phyloP scores from a whole-genome alignment of 495 filamentous ascomycete species.

The Penicillium angulare region DNA sequence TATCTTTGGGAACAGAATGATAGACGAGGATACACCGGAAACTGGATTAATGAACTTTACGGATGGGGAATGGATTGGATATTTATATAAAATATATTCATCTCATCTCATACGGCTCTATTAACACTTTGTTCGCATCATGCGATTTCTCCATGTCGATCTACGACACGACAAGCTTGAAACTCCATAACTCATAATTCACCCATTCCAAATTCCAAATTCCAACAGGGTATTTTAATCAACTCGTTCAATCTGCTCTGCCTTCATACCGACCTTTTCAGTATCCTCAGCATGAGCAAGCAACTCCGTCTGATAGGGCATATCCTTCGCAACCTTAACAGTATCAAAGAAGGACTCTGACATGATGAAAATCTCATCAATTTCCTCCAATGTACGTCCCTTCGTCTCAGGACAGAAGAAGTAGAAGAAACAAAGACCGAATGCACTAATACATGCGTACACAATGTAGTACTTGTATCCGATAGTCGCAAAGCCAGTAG shows the following conservation, averaged over 20 bases:
- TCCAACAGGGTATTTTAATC: background rate
- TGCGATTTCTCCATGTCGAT: too few relatives aligned
- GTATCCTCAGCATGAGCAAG: slow-evolving; percentile 13
- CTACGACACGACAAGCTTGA: too few relatives aligned
- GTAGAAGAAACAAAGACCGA: slow-evolving; percentile 34
- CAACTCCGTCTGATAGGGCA: slow-evolving; percentile 20
- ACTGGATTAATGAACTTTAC: slow-evolving; percentile 4
- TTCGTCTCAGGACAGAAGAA: slow-evolving; percentile 46
- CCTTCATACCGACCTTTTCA: slow-evolving; percentile 9
- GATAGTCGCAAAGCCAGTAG: slow-evolving; percentile 33
- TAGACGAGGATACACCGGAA: background rate
- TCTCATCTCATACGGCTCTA: background rate
- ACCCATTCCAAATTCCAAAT: background rate
- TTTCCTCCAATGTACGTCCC: slow-evolving; percentile 46
- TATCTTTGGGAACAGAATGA: background rate
- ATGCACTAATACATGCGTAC: slow-evolving; percentile 43
- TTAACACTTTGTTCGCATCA: background rate
- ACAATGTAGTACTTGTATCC: slow-evolving; percentile 50
- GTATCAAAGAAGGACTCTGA: slow-evolving; percentile 25
- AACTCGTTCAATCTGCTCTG: slow-evolving; percentile 7
- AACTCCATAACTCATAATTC: background rate
- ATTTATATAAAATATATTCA: slow-evolving; percentile 4
- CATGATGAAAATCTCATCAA: slow-evolving; percentile 52
- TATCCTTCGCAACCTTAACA: slow-evolving; percentile 16
- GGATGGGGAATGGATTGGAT: slow-evolving; percentile 13